A percentile compares a stretch with the other conserved stretches of the same genome.
Conservation (phyloP, 2,329 filamentous ascomycete genomes). For the Colletotrichum falcatum region DNA sequence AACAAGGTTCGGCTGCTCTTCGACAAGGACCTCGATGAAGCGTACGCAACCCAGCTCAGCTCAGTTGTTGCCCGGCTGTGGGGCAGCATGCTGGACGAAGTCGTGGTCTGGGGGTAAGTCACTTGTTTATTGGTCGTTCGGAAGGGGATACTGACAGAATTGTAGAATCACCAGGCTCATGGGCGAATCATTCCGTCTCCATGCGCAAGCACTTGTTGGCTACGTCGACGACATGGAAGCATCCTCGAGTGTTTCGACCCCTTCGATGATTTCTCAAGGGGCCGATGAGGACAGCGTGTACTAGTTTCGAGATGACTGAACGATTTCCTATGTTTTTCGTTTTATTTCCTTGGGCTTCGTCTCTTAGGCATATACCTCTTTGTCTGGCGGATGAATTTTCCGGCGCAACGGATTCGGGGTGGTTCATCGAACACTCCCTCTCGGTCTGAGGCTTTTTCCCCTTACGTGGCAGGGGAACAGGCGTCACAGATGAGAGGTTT, state of each 20-base stretch:
- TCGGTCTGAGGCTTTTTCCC: constrained; percentile 33
- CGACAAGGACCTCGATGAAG: constrained; percentile 88
- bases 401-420: constrained; percentile 39
- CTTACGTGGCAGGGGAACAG: constrained; percentile 26
- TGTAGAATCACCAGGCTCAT: constrained; percentile 90
- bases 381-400: constrained; percentile 44
- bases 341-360: constrained; percentile 46
- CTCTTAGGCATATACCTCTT: constrained; percentile 61
- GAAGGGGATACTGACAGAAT: constrained; percentile 39
- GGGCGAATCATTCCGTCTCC: constrained; percentile 97
- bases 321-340: constrained; percentile 61
- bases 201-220: constrained; percentile 92
- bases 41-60: constrained; percentile 86
- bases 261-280: constrained; percentile 78
- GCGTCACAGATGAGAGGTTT: constrained; percentile 34
- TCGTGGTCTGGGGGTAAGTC: constrained; percentile 98
- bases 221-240: constrained; percentile 88
- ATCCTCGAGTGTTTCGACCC: constrained; percentile 76
- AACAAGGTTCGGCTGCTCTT: constrained; percentile 92
- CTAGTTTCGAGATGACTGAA: constrained; percentile 65
- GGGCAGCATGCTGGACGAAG: constrained; percentile 98
- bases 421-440: constrained; percentile 33
- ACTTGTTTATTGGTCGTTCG: neutral
- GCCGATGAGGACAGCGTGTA: constrained; percentile 80
- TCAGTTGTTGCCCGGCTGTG: constrained; percentile 95